Evolutionary conservation across 306 rosid species (phyloP).

Genomic region (Cicer bijugum): DNA sequence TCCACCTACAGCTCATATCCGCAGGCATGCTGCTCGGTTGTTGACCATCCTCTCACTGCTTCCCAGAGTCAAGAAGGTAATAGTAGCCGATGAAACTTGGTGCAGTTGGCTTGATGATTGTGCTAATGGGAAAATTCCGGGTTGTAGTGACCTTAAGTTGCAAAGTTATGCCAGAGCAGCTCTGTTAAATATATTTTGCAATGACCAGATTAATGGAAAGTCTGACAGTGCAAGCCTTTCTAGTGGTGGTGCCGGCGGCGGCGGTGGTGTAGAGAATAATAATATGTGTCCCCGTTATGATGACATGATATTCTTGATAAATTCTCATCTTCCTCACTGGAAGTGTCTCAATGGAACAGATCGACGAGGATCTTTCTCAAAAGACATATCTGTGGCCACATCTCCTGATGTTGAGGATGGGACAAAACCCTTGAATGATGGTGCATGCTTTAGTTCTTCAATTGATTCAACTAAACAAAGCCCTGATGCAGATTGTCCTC

Average conservation of each 20-base stretch:
- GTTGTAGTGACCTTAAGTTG: slow-evolving; percentile 84
- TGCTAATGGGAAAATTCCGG: slow-evolving; percentile 83
- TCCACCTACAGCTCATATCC: slow-evolving; percentile 95
- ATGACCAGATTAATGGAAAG: slow-evolving; percentile 46
- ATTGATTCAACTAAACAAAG: slow-evolving; percentile 45
- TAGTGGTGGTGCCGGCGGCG: slow-evolving; percentile 39
- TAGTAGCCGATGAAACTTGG: slow-evolving; percentile 71
- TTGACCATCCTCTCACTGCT: slow-evolving; percentile 84
- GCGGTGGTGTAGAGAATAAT: slow-evolving; percentile 45
- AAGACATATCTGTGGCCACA: slow-evolving; percentile 44
- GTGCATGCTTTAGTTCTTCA: slow-evolving; percentile 46
- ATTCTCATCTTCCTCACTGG: slow-evolving; percentile 92
- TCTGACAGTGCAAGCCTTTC: slow-evolving; percentile 47
- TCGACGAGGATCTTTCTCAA: slow-evolving; percentile 45
- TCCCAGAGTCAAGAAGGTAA: slow-evolving; percentile 72
- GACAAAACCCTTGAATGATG: slow-evolving; percentile 47
- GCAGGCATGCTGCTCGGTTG: slow-evolving; percentile 89
- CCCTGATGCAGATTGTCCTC: slow-evolving; percentile 53
- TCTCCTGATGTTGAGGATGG: slow-evolving; percentile 51
- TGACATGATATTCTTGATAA: slow-evolving; percentile 79
- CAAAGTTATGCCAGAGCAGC: slow-evolving; percentile 92
- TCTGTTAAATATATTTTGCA: slow-evolving; percentile 69
- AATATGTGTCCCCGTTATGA: slow-evolving; percentile 70
- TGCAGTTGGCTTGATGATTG: slow-evolving; percentile 90
- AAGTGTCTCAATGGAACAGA: slow-evolving; percentile 56